Evolutionary conservation across 139 green algal genomes (phyloP).

Genomic region (Closterium sp.): DNA sequence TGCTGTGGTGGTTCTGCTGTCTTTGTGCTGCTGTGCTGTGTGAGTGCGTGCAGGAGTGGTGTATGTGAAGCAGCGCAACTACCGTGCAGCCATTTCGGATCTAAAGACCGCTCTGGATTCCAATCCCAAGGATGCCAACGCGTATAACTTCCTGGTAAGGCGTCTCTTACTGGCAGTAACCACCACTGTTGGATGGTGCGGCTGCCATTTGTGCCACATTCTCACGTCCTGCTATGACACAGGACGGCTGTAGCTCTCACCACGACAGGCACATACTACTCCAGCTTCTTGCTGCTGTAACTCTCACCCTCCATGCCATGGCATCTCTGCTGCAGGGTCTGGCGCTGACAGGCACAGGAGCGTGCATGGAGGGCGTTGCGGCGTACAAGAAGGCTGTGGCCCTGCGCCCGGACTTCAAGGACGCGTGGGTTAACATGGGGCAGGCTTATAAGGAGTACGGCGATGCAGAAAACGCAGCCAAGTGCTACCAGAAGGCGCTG

Average conservation of each 20-base stretch:
- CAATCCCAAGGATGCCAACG: not conserved
- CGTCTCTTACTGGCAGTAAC: not conserved
- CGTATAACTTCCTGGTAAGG: not conserved
- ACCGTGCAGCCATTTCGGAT: not conserved
- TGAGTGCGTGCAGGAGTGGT: not conserved
- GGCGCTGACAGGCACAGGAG: not conserved
- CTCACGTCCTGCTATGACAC: not conserved
- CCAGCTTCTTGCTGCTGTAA: too few relatives aligned
- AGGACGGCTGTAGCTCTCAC: not conserved
- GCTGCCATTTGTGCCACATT: not conserved
- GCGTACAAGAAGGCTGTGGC: conserved; percentile 10
- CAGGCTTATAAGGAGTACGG: not conserved
- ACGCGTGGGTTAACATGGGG: conserved; percentile 9
- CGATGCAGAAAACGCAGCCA: not conserved
- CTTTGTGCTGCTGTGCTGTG: not conserved
- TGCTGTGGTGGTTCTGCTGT: not conserved
- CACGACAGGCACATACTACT: too few relatives aligned
- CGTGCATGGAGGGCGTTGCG: not conserved
- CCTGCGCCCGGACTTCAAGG: not conserved
- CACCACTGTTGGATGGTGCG: not conserved
- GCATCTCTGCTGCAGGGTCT: not conserved
- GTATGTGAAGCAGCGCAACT: not conserved
- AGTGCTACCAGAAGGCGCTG: not conserved
- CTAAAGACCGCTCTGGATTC: not conserved
- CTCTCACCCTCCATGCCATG: too few relatives aligned